A percentile compares a stretch with the other conserved stretches of the same genome.
Evolutionary conservation across 2,329 filamentous ascomycete genomes (phyloP).

Genomic region (Aspergillus aculeatinus): DNA sequence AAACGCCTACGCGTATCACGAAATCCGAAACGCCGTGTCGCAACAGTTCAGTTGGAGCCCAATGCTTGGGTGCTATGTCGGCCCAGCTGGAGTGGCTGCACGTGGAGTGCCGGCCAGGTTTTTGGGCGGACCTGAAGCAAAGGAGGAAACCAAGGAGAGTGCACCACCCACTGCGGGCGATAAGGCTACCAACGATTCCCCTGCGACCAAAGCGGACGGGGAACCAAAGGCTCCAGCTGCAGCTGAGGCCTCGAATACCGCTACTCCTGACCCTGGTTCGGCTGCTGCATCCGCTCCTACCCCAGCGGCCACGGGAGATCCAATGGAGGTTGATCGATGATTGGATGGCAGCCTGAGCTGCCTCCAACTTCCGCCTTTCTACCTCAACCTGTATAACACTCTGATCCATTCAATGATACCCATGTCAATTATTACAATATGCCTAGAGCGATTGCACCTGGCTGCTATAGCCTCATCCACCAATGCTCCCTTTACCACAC

Average conservation of each 20-base stretch:
- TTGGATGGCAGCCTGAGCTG: slow-evolving; percentile 6
- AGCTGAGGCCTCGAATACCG: neutral
- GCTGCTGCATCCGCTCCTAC: slow-evolving; percentile 10
- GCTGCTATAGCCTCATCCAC: neutral
- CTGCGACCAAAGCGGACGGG: slow-evolving; percentile 10
- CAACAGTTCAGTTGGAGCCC: slow-evolving; percentile 81
- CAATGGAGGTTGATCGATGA: slow-evolving; percentile 6
- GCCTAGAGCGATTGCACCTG: neutral
- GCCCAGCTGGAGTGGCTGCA: slow-evolving; percentile 57
- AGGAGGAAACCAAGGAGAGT: slow-evolving; percentile 15
- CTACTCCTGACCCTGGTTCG: slow-evolving; percentile 7
- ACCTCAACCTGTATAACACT: neutral
- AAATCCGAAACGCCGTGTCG: slow-evolving; percentile 71
- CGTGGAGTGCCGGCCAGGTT: slow-evolving; percentile 82
- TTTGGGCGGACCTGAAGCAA: slow-evolving; percentile 28
- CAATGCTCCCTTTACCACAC: neutral
- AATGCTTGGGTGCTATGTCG: slow-evolving; percentile 80
- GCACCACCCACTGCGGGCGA: slow-evolving; percentile 10
- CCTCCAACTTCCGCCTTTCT: neutral
- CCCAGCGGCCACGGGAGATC: slow-evolving; percentile 1
- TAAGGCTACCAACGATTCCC: neutral
- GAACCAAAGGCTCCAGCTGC: slow-evolving; percentile 10
- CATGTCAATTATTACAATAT: neutral
- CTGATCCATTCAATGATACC: slow-evolving; percentile 5
- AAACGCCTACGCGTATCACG: slow-evolving; percentile 72